These are phyloP conservation scores for Trypanosoma cruzi DNA, from an alignment of 208 protist genomes.

Conservation along the genomic window DNA sequence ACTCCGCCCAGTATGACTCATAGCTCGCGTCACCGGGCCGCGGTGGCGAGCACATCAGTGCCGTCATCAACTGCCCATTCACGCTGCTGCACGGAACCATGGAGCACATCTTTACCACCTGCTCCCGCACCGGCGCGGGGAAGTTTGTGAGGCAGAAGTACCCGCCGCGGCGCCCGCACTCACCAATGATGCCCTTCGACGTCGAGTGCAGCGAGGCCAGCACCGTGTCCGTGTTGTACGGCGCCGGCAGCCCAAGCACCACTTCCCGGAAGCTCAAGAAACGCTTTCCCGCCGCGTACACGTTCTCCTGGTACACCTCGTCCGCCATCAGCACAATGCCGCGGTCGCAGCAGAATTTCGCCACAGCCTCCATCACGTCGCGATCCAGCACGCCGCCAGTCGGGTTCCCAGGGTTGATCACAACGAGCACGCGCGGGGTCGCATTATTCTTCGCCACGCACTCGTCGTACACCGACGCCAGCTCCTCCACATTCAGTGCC, in stretches of 20 bases:
- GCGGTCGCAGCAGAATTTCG: slow-evolving; percentile 63
- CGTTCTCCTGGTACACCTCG: slow-evolving; percentile 99
- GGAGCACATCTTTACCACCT: slow-evolving; percentile 97
- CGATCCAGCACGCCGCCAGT: slow-evolving; percentile 93
- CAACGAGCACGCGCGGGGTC: slow-evolving; percentile 92
- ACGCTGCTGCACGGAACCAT: slow-evolving; percentile 98
- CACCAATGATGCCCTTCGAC: slow-evolving; percentile 98
- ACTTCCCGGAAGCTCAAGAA: slow-evolving; percentile 94
- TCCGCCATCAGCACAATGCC: slow-evolving; percentile 97
- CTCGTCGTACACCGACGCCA: slow-evolving; percentile 58
- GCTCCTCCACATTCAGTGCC: slow-evolving; percentile 71
- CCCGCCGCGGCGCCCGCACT: slow-evolving; percentile 98
- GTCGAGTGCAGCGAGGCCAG: slow-evolving; percentile 96
- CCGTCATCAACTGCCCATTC: slow-evolving; percentile 94
- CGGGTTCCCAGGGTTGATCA: slow-evolving; percentile 99
- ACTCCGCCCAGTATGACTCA: slow-evolving; percentile 83
- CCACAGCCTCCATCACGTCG: slow-evolving; percentile 82
- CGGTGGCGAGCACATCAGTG: slow-evolving; percentile 97
- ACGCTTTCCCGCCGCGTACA: slow-evolving; percentile 91
- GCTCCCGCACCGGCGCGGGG: slow-evolving; percentile 51
- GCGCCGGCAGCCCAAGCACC: slow-evolving; percentile 57
- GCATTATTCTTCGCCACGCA: slow-evolving; percentile 64
- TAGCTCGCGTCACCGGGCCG: slow-evolving; percentile 91
- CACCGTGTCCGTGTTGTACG: slow-evolving; percentile 66
- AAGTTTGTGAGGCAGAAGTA: slow-evolving; percentile 96